Evolutionary conservation across 306 rosid species (phyloP).

Genomic region (Citrullus amarus): DNA sequence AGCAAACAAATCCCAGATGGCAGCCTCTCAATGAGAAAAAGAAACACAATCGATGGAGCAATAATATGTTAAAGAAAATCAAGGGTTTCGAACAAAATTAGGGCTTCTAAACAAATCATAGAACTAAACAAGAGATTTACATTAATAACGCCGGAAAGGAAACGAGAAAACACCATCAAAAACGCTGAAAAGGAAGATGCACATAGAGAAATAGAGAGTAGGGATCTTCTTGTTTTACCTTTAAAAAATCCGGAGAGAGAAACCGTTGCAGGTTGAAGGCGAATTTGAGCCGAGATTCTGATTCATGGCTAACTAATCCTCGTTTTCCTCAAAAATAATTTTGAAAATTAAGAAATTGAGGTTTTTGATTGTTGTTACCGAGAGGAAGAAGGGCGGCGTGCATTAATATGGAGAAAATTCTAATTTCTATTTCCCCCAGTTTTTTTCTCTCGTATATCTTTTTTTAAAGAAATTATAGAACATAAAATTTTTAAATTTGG

Average conservation of each 20-base stretch:
- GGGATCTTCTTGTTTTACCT: not conserved
- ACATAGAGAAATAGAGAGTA: not conserved
- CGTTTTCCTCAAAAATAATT: not conserved
- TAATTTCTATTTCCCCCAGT: no score
- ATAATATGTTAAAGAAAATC: not conserved
- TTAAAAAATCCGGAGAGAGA: constrained; percentile 22
- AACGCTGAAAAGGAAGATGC: not conserved
- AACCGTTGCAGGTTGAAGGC: constrained; percentile 10
- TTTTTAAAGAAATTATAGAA: not conserved
- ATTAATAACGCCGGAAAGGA: not conserved
- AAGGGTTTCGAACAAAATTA: not conserved
- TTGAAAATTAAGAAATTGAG: no score
- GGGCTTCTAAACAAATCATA: not conserved
- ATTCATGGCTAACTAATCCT: constrained; percentile 14
- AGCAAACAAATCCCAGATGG: not conserved
- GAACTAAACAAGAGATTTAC: not conserved
- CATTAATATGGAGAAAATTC: not conserved
- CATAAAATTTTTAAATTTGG: not conserved
- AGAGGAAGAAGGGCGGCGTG: no score
- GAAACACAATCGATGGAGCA: not conserved
- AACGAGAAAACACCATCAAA: not conserved
- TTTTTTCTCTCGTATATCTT: no score
- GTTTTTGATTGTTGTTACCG: no score
- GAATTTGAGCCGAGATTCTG: constrained; percentile 9
- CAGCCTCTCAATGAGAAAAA: not conserved